Base-by-base conservation (phyloP, 23 red algal species). In the Cyanidioschyzon merolae region DNA sequence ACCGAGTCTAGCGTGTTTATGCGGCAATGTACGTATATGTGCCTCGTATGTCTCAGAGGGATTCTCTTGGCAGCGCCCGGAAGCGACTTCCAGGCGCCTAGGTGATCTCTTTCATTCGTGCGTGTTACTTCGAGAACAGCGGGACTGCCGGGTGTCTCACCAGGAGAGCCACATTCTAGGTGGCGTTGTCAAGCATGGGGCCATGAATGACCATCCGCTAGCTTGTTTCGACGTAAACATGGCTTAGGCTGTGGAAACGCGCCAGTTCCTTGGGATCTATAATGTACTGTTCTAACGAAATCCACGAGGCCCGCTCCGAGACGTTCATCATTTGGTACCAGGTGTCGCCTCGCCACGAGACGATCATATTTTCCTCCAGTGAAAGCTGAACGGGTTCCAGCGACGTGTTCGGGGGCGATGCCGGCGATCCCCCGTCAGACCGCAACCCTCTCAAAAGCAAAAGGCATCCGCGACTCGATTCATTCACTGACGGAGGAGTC, bases 321-420 rank as follows among this genome's bases (percentile, higher is more conserved):
- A 71, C n/a, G 32, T 71, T 35, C 29, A 32, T 27, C 16, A 71
- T 17, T 35, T 27, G 63, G 29, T 71, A 35, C 63, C 63, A 71
- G n/a, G 63, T 27, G 30, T 71, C 63, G 29, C 63, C 63, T 3
- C 63, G 63, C 63, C 63, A 71, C 2, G 32, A 7, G 63, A 71
- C 29, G 63, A 32, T 7, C 63, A 35, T 71, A 27, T 71, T 71
- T 25, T 35, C n/a, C 29, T 71, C 63, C 63, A 71, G 32, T 15
- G 21, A 27, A 27, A 71, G 45, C 45, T 15, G 12, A 54, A 21
- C 45, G 21, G 45, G 21, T 7, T 54, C 45, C 30, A 27, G 63
- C 32, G 63, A 27, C 63, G 29, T 32, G 12, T 25, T 7, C 63
- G 12, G 63, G 21, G 12, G 32, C 63, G 63, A 7, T 7, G 63